Percentiles rank a stretch among this genome's conserved stretches.
Conservation (phyloP, 345 rosid species). For the Corchorus olitorius region DNA sequence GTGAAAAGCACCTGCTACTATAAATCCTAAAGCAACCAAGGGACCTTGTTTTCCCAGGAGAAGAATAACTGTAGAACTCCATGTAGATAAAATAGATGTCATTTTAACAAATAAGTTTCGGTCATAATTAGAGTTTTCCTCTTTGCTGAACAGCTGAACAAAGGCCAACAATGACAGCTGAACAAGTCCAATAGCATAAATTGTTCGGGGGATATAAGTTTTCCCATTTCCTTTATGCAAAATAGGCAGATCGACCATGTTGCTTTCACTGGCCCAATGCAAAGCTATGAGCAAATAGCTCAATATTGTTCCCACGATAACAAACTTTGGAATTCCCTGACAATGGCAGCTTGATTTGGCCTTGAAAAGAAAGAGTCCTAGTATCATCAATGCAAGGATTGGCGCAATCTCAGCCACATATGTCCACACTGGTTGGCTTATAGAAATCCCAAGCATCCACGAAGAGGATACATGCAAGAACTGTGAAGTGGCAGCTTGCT, state of each 20-base stretch:
- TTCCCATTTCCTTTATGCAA: slow-evolving; percentile 43
- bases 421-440: slow-evolving; percentile 53
- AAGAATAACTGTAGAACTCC: slow-evolving; percentile 73
- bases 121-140: slow-evolving; percentile 30
- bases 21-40: slow-evolving; percentile 59
- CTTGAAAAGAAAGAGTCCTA: slow-evolving; percentile 52
- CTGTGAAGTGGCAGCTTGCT: slow-evolving; percentile 90
- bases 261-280: slow-evolving; percentile 73
- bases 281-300: slow-evolving; percentile 72
- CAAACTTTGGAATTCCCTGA: slow-evolving; percentile 47
- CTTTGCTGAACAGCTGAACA: slow-evolving; percentile 27
- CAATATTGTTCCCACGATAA: slow-evolving; percentile 50
- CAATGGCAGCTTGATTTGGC: slow-evolving; percentile 26
- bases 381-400: slow-evolving; percentile 40
- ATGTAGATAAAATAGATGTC: slow-evolving; percentile 61
- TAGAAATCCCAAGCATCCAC: slow-evolving; percentile 65
- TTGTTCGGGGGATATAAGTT: slow-evolving; percentile 56
- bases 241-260: slow-evolving; percentile 32
- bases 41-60: slow-evolving; percentile 90
- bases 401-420: slow-evolving; percentile 57
- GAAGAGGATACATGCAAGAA: slow-evolving; percentile 74
- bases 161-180: slow-evolving; percentile 58
- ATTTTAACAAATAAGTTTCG: slow-evolving; percentile 41
- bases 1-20: slow-evolving; percentile 61
- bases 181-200: slow-evolving; percentile 56